Conservation (phyloP, 2,329 filamentous ascomycete species). For the Sphaerostilbella broomeana region DNA sequence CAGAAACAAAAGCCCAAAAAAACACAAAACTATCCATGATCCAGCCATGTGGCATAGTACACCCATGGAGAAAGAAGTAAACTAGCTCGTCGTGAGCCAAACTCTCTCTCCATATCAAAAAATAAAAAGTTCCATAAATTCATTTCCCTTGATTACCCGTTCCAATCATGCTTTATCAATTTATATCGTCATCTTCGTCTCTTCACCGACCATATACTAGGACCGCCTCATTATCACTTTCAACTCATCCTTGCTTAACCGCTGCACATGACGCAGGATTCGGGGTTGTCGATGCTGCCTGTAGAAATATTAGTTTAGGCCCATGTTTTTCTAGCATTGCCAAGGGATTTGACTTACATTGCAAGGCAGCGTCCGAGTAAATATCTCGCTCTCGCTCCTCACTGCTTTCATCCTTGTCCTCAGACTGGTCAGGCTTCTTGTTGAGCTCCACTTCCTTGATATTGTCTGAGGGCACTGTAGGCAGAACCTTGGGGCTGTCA, state of each 20-base stretch:
- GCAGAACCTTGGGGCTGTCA: conserved; percentile 71
- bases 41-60: too few species aligned
- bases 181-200: conserved; percentile 21
- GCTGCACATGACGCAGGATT: conserved; percentile 95
- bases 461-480: conserved; percentile 61
- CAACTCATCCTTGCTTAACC: conserved; percentile 49
- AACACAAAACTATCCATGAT: too few species aligned
- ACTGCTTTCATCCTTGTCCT: conserved; percentile 66
- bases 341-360: conserved; percentile 53
- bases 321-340: background rate
- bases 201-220: conserved; percentile 24
- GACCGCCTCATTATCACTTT: background rate
- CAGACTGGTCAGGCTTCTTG: conserved; percentile 49
- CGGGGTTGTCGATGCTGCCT: conserved; percentile 95
- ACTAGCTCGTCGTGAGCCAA: background rate
- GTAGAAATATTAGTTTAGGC: conserved; percentile 26
- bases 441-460: conserved; percentile 59
- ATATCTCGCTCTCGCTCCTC: conserved; percentile 82
- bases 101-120: background rate
- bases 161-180: background rate
- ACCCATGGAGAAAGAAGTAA: too few species aligned
- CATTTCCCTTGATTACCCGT: background rate
- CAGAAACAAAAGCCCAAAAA: too few species aligned
- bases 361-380: conserved; percentile 85
- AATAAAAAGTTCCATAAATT: too few species aligned